These are phyloP conservation scores for Cerioporus squamosus DNA, from an alignment of 1,284 basidiomycete genomes.

Conservation along the genomic window DNA sequence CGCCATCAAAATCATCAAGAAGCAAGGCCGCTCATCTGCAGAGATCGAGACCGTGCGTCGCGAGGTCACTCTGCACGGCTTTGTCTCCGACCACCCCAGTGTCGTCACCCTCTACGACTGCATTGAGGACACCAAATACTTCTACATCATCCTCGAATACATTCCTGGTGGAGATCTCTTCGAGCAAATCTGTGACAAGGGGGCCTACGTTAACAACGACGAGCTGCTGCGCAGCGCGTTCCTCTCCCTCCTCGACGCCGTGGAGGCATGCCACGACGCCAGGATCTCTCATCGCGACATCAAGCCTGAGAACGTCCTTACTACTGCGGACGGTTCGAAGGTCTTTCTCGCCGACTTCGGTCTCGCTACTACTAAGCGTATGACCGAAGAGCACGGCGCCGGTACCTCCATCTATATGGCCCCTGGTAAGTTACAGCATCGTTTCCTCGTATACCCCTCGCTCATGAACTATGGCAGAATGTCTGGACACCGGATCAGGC, in stretches of 20 bases:
- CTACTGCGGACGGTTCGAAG: constrained; percentile 44
- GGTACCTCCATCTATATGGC: constrained; percentile 63
- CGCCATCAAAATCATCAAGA: constrained; percentile 34
- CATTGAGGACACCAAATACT: constrained; percentile 56
- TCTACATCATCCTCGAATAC: constrained; percentile 68
- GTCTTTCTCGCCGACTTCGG: constrained; percentile 71
- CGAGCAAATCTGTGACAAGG: constrained; percentile 57
- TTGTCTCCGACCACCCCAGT: constrained; percentile 59
- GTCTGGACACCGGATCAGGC: constrained; percentile 6
- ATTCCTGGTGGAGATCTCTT: constrained; percentile 69
- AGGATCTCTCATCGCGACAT: constrained; percentile 73
- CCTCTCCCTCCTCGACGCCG: constrained; percentile 66
- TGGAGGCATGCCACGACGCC: constrained; percentile 61
- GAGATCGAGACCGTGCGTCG: constrained; percentile 10
- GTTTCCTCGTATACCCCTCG: not conserved
- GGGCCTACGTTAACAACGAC: constrained; percentile 53
- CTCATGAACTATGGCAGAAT: constrained; percentile 13
- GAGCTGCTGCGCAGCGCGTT: constrained; percentile 54
- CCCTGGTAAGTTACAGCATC: constrained; percentile 43
- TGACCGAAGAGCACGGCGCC: constrained; percentile 53
- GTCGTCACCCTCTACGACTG: constrained; percentile 63
- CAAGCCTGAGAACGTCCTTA: constrained; percentile 76
- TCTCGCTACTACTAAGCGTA: constrained; percentile 57
- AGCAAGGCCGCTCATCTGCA: constrained; percentile 3
- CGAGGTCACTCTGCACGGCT: constrained; percentile 49